Conservation (phyloP, 2,329 filamentous ascomycete species). For the Colletotrichum sp. region DNA sequence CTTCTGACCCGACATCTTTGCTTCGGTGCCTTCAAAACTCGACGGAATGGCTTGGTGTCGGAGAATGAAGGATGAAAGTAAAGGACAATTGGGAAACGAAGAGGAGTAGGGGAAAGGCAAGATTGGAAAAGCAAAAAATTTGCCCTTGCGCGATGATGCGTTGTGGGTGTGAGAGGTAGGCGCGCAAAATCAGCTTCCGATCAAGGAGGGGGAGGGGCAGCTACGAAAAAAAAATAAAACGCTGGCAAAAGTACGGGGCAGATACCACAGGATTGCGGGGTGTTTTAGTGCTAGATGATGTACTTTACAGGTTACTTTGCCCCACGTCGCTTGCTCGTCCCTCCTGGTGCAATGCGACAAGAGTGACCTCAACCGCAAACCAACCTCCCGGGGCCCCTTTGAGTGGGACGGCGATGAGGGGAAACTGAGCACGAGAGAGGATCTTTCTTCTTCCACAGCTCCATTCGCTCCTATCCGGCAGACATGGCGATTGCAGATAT, state of each 20-base stretch:
- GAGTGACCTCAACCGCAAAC: background rate
- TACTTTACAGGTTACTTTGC: conserved; percentile 6
- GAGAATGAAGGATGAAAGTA: background rate
- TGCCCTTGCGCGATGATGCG: conserved; percentile 18
- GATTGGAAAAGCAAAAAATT: background rate
- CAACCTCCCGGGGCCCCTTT: background rate
- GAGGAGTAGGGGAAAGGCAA: background rate
- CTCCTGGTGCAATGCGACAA: background rate
- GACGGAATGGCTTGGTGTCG: background rate
- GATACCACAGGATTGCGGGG: background rate
- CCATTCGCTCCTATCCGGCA: background rate
- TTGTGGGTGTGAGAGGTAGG: conserved; percentile 5
- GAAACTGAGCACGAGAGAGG: background rate
- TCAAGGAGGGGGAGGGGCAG: conserved; percentile 22
- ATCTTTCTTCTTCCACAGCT: background rate
- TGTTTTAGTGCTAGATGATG: background rate
- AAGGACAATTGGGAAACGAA: background rate
- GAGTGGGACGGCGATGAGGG: background rate
- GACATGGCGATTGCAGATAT: background rate
- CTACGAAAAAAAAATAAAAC: background rate
- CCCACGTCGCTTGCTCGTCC: conserved; percentile 8
- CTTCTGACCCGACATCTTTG: conserved; percentile 47
- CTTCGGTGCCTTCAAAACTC: conserved; percentile 24
- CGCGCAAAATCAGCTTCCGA: conserved; percentile 21
- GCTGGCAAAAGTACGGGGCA: background rate